These are phyloP conservation scores for Solanum hybrid DNA, from an alignment of 305 asterid species.

Conservation along the genomic window DNA sequence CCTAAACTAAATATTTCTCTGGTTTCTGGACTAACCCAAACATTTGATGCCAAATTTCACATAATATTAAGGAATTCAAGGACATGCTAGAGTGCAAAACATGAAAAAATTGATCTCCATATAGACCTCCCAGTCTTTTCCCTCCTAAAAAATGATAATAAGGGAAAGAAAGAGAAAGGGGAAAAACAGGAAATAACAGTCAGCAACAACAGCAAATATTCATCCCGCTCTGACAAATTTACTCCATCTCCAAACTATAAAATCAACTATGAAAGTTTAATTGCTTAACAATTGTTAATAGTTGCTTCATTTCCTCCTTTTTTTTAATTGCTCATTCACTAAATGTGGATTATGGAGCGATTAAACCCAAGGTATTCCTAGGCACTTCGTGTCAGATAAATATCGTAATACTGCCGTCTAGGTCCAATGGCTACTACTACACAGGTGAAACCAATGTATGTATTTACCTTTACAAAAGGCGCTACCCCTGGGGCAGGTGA, in stretches of 20 bases:
- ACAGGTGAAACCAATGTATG: not conserved
- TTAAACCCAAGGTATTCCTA: not conserved
- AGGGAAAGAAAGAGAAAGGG: not conserved
- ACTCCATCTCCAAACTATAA: not conserved
- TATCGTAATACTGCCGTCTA: not conserved
- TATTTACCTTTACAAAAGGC: constrained; percentile 66
- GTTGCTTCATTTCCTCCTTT: not conserved
- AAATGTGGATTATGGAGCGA: not conserved
- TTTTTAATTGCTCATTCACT: not conserved
- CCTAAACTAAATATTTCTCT: not conserved
- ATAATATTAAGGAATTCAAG: not conserved
- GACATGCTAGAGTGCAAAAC: not conserved
- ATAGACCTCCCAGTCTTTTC: not conserved
- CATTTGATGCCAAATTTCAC: not conserved
- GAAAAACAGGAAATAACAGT: not conserved
- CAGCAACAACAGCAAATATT: not conserved
- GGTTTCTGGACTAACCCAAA: not conserved
- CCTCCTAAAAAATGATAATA: not conserved
- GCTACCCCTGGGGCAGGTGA: constrained; percentile 82
- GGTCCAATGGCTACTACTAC: not conserved
- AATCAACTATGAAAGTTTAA: not conserved
- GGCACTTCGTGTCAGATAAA: not conserved
- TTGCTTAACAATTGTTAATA: not conserved
- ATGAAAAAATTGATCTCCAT: not conserved
- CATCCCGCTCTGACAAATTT: not conserved